phyloP scores from a whole-genome alignment of 1,139 yeast species.

The Komagataea norvegica region DNA sequence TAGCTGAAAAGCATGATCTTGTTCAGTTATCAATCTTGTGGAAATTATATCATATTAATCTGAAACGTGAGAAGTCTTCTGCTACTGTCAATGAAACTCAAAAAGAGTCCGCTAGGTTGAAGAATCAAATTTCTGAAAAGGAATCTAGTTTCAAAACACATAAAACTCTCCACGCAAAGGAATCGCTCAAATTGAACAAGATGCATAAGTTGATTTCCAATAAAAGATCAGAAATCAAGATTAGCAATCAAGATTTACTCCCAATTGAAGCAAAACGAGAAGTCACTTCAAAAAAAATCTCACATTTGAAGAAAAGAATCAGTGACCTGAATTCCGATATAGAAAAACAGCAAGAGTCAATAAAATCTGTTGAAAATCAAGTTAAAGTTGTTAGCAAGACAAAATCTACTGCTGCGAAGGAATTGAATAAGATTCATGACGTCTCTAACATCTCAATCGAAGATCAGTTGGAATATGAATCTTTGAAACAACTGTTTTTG shows the following conservation, averaged over 20 bases:
- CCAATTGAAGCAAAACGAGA: constrained; percentile 55
- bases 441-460: constrained; percentile 41
- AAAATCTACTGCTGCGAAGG: constrained; percentile 41
- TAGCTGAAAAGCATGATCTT: constrained; percentile 45
- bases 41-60: constrained; percentile 63
- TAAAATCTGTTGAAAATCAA: constrained; percentile 43
- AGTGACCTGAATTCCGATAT: constrained; percentile 50
- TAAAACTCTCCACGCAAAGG: constrained; percentile 44
- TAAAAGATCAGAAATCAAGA: constrained; percentile 39
- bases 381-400: constrained; percentile 44
- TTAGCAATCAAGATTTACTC: constrained; percentile 44
- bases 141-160: constrained; percentile 27
- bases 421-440: constrained; percentile 32
- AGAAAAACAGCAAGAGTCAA: constrained; percentile 44
- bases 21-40: constrained; percentile 53
- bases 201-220: constrained; percentile 37
- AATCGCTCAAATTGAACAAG: constrained; percentile 40
- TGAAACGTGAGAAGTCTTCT: constrained; percentile 35
- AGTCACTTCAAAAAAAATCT: constrained; percentile 44
- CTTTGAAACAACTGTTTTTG: constrained; percentile 53
- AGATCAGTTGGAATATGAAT: constrained; percentile 57
- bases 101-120: constrained; percentile 31
- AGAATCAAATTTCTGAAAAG: constrained; percentile 26
- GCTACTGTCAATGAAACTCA: constrained; percentile 30
- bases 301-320: constrained; percentile 46